Evolutionary conservation across 2,329 filamentous ascomycete species (phyloP), one percentile per base, ranked within the genome.

Genomic region (Fusarium robinianum): DNA sequence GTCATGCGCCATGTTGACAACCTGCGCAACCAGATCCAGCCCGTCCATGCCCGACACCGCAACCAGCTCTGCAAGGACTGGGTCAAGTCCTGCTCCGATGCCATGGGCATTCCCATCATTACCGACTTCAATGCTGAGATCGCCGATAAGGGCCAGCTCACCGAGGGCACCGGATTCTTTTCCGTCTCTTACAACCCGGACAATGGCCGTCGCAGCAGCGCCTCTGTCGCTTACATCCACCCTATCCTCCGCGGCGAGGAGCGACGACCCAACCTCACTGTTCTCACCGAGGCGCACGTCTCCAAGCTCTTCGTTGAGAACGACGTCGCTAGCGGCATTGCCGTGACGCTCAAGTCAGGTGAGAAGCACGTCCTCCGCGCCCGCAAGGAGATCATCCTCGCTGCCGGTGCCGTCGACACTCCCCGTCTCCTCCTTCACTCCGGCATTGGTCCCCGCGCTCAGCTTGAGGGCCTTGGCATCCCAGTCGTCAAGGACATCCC

Each of bases 1-100:
- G 87, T 96, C 70, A 94, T 83, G 70, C 82, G 88, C 46, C 76
- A 90, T 30, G 76, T 94, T 58, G 86, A 94, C 74, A 89, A 88
- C 69, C 78, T 95, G 59, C 85, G 87, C 67, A 95, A 94, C 76
- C 90, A 87, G n/a, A 80, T 95, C 51, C 89, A 95, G 72, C 90
- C 90, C 8, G 89, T 95, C 22, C 89, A 95, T 69, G 78, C 82
- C 46, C 83, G 85, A 46, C 90, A 95, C 72, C 81, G 88, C 58
- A 96, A 95, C 73, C 87, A 95, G 76, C 79, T 96, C 37, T 95
- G 89, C 77, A 82, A 88, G 69, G 90, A 95, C 70, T 96, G 90
- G 90, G 80, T 96, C 44, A 72, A 86, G 61, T 82, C 89, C 21
- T 94, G 88, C 77, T 86, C 87, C 51, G 80, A 77, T 18, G 87